phyloP scores from a whole-genome alignment of 129 eudicot species.

The Deinandra increscens region DNA sequence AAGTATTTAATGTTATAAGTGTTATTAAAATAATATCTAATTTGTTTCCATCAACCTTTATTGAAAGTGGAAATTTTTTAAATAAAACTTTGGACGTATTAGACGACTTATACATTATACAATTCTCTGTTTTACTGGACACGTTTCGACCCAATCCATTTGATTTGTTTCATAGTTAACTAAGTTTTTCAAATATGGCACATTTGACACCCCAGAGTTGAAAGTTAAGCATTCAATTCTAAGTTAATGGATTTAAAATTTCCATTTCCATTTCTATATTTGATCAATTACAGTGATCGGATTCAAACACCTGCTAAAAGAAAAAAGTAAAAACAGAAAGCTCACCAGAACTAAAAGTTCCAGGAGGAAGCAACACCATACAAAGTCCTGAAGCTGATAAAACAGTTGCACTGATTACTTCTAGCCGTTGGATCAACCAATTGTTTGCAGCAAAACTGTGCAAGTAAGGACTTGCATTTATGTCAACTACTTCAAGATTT shows the following conservation, averaged over 20 bases:
- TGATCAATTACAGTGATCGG: not conserved
- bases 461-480: conserved; percentile 77
- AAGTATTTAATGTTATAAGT: not conserved
- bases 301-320: conserved; percentile 9
- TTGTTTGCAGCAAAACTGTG: conserved; percentile 84
- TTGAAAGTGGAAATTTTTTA: too few species aligned
- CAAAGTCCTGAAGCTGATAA: conserved; percentile 72
- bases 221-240: not conserved
- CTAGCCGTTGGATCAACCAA: conserved; percentile 89
- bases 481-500: conserved; percentile 66
- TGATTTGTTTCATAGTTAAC: not conserved
- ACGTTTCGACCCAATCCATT: too few species aligned
- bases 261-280: not conserved
- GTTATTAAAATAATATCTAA: not conserved
- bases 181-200: not conserved
- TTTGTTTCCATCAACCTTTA: too few species aligned
- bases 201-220: not conserved
- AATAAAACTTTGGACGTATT: too few species aligned
- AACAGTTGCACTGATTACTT: conserved; percentile 62
- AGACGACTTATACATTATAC: too few species aligned
- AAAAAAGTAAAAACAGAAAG: conserved; percentile 14
- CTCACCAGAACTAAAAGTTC: conserved; percentile 80
- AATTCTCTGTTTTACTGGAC: too few species aligned
- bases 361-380: conserved; percentile 87
- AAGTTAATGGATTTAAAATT: not conserved